These are phyloP conservation scores for Suillus placidus DNA, from an alignment of 768 basidiomycete species.

Conservation along the genomic window DNA sequence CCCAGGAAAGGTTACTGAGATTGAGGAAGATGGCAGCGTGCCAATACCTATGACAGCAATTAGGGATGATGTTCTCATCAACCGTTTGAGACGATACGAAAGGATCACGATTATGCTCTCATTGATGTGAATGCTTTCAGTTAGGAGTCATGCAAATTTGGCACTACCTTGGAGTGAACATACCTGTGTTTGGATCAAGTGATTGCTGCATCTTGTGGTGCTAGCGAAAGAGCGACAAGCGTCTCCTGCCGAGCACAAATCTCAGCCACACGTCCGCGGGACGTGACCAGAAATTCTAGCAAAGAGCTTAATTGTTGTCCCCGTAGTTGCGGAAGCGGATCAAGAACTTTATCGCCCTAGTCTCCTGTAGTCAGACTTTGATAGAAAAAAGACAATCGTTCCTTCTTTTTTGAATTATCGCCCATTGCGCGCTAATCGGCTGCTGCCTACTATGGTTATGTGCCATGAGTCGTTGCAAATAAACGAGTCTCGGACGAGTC, in stretches of 20 bases:
- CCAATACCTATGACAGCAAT: constrained; percentile 83
- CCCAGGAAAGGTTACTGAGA: constrained; percentile 42
- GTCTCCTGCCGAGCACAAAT: not conserved
- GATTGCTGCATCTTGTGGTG: not conserved
- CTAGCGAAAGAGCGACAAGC: not conserved
- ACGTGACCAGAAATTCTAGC: not conserved
- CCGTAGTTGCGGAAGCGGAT: not conserved
- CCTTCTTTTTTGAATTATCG: not conserved
- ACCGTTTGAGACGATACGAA: constrained; percentile 61
- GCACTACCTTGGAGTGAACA: not conserved
- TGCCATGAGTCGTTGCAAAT: not conserved
- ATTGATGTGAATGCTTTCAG: not conserved
- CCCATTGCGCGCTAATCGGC: not conserved
- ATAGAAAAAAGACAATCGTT: not conserved
- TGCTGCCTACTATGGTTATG: not conserved
- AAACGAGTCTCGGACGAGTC: not conserved
- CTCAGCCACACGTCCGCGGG: not conserved
- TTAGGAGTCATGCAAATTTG: not conserved
- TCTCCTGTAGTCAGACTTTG: not conserved
- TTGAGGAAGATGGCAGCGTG: constrained; percentile 69
- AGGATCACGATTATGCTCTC: constrained; percentile 47
- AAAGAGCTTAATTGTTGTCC: not conserved
- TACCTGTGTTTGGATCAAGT: not conserved
- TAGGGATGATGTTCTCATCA: constrained; percentile 66
- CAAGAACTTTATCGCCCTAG: not conserved